Percentiles rank a stretch among this genome's conserved stretches.
Conservation (phyloP, 1,284 basidiomycete genomes). For the Clitocybe nebularis region DNA sequence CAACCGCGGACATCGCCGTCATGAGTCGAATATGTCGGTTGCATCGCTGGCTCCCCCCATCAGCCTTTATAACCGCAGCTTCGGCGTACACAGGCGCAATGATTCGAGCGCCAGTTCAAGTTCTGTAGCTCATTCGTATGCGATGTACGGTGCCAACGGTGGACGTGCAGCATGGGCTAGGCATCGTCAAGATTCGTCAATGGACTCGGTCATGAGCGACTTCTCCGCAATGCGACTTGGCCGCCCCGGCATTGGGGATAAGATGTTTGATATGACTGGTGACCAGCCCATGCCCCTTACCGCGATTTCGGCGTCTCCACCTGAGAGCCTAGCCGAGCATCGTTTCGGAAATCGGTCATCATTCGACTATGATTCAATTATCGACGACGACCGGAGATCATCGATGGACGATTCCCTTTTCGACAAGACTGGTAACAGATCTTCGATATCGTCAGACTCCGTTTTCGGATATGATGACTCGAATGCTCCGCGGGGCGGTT, state of each 20-base stretch:
- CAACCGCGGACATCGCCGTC: slow-evolving; percentile 44
- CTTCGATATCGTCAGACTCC: slow-evolving; percentile 54
- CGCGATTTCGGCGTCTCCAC: slow-evolving; percentile 68
- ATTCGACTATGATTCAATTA: slow-evolving; percentile 66
- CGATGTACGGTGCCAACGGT: slow-evolving; percentile 45
- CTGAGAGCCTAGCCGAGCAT: slow-evolving; percentile 22
- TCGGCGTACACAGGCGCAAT: slow-evolving; percentile 34
- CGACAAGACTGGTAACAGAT: slow-evolving; percentile 53
- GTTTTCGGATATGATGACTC: slow-evolving; percentile 57
- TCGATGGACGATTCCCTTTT: slow-evolving; percentile 60
- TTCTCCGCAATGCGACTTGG: slow-evolving; percentile 54
- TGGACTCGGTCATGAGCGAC: slow-evolving; percentile 65
- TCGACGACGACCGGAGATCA: slow-evolving; percentile 45
- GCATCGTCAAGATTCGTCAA: slow-evolving; percentile 56
- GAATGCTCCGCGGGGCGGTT: slow-evolving; percentile 26
- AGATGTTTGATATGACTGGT: slow-evolving; percentile 75
- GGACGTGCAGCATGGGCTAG: slow-evolving; percentile 60
- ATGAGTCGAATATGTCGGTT: slow-evolving; percentile 42
- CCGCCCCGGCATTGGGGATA: slow-evolving; percentile 79
- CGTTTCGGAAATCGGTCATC: slow-evolving; percentile 31
- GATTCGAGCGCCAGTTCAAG: slow-evolving; percentile 51
- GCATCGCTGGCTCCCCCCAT: slow-evolving; percentile 58
- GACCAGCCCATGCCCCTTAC: slow-evolving; percentile 57
- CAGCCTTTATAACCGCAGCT: slow-evolving; percentile 65
- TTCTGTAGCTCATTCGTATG: slow-evolving; percentile 52